Evolutionary conservation across 2,329 filamentous ascomycete species (phyloP), one percentile per base, ranked within the genome.

Genomic region (Rhynchosporium graminicola): DNA sequence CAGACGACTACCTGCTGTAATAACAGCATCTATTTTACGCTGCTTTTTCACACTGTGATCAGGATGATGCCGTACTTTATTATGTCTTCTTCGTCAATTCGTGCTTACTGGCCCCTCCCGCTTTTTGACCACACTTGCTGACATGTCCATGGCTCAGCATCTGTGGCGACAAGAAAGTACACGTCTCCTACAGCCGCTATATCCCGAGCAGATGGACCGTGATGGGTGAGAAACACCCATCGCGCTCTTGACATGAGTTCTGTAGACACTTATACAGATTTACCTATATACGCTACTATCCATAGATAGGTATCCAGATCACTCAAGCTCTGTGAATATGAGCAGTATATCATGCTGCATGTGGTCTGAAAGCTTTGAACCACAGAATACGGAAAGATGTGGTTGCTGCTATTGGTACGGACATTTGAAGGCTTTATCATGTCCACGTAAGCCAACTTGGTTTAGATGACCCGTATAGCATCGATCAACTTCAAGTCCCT

Each of bases 221-320:
- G 69, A 73, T 63, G 70, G 67, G 2, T 72, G 69, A 61, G 71
- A 68, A 52, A 68, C 68, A 13, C 69, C 68, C 69, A 72, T 64
- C 59, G 63, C 1, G 47, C 67, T 28, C 45, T 60, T 43, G 68
- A 72, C 46, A 46, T 68, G 1, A 69, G 70, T 62, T 69, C 71
- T 12, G 63, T 59, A n/a, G 70, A 73, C 65, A 69, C 70, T 3
- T 65, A 68, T 62, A 61, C 60, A 3, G 62, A 85, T 66, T 76
- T 92, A 68, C 87, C 88, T 45, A 87, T 92, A 13, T 93, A 92
- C 77, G 89, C 84, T 56, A 92, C 87, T 67, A 92, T 92, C 70
- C 90, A 92, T 74, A 82, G 87, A 77, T 79, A 64, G 20, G 62
- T 13, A 31, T 36, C 28, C 12, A 12, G n/a, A 40, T 20, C 47